These are phyloP conservation scores for Wallacemonas sp. DNA, from an alignment of 208 protist genomes.

Conservation along the genomic window DNA sequence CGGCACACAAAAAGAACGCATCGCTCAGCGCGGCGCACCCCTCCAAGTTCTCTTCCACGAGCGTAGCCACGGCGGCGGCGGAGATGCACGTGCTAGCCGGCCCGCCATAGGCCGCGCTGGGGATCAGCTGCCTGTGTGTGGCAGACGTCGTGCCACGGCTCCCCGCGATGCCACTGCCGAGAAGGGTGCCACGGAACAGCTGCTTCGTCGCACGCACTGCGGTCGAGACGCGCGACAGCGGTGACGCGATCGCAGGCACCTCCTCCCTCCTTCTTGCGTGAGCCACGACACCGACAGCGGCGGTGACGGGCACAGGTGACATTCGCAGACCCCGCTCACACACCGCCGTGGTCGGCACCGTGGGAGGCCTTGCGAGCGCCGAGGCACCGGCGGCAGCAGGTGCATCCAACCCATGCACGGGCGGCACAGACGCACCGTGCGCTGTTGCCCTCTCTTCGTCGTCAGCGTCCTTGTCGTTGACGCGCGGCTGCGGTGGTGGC, in stretches of 20 bases:
- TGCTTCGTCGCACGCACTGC: slow-evolving; percentile 72
- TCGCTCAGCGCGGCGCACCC: slow-evolving; percentile 4
- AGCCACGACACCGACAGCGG: slow-evolving; percentile 8
- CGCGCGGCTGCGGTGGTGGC: neutral
- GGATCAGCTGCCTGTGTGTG: slow-evolving; percentile 43
- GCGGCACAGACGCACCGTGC: neutral
- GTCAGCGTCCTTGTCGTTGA: neutral
- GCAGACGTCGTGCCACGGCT: slow-evolving; percentile 40
- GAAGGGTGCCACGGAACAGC: slow-evolving; percentile 46
- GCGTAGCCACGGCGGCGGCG: slow-evolving; percentile 29
- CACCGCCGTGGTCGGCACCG: neutral
- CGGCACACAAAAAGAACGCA: slow-evolving; percentile 9
- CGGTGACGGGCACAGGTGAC: neutral
- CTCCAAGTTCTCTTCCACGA: slow-evolving; percentile 52
- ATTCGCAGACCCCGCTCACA: neutral
- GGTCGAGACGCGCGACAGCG: slow-evolving; percentile 40
- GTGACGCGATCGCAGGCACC: slow-evolving; percentile 29
- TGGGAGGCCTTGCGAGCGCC: neutral
- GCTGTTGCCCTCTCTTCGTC: neutral
- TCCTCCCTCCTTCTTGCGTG: neutral
- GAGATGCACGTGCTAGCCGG: slow-evolving; percentile 33
- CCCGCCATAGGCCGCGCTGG: slow-evolving; percentile 50
- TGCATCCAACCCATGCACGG: neutral
- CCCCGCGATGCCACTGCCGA: slow-evolving; percentile 4
- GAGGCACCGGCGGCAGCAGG: slow-evolving; percentile 10